A percentile compares a stretch with the other conserved stretches of the same genome.
Evolutionary conservation across 2,329 filamentous ascomycete species (phyloP).

Genomic region (Pseudogymnoascus sp.): DNA sequence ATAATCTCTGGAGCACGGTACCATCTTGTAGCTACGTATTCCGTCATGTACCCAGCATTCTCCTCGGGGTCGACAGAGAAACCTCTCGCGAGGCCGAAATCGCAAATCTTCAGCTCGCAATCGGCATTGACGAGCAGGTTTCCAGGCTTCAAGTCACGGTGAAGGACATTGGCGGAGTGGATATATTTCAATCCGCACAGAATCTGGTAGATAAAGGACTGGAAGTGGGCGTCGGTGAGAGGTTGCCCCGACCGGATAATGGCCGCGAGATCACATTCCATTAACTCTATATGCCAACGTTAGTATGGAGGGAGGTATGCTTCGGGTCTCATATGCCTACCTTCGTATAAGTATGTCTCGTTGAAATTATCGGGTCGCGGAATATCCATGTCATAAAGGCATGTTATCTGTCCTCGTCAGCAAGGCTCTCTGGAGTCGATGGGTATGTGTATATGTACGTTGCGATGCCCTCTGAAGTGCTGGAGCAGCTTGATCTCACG

Average conservation of each 20-base stretch:
- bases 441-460: constrained; percentile 46
- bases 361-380: constrained; percentile 96
- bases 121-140: constrained; percentile 97
- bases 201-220: constrained; percentile 99
- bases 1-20: constrained; percentile 98
- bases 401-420: constrained; percentile 71
- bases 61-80: constrained; percentile 97
- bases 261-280: constrained; percentile 97
- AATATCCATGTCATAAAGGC: constrained; percentile 99
- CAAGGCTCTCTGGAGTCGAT: constrained; percentile 6
- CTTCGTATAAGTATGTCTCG: constrained; percentile 97
- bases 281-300: constrained; percentile 60
- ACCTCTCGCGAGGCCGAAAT: constrained; percentile 91
- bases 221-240: constrained; percentile 96
- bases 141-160: constrained; percentile 93
- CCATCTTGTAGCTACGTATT: constrained; percentile 98
- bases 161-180: constrained; percentile 94
- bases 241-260: constrained; percentile 97
- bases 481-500: constrained; percentile 98
- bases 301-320: constrained; percentile 12
- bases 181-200: constrained; percentile 98
- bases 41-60: constrained; percentile 98
- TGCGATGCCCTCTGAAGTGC: constrained; percentile 87
- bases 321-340: constrained; percentile 37
- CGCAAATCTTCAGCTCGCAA: constrained; percentile 98